Percentiles rank a stretch among this genome's conserved stretches.
These are phyloP conservation scores for Lecanicillium sp. DNA, from an alignment of 2,329 filamentous ascomycete genomes.

Conservation along the genomic window DNA sequence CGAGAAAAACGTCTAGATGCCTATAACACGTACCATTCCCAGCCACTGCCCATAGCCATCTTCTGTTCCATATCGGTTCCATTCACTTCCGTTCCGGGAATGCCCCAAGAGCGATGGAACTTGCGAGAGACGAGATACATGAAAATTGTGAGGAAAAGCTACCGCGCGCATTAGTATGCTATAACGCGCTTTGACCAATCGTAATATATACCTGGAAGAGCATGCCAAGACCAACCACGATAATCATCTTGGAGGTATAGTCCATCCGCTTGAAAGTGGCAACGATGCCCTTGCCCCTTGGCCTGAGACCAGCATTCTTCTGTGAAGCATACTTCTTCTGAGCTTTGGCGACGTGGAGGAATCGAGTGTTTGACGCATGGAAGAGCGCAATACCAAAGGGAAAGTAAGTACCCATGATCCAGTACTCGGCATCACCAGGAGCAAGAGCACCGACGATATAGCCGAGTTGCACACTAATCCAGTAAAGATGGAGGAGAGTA, in stretches of 20 bases:
- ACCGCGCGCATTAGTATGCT: slow-evolving; percentile 1
- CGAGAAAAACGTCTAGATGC: background rate
- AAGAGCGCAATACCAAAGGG: slow-evolving; percentile 58
- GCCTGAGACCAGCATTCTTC: background rate
- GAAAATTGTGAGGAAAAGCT: slow-evolving; percentile 49
- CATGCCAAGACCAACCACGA: slow-evolving; percentile 46
- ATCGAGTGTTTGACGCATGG: slow-evolving; percentile 53
- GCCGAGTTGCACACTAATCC: slow-evolving; percentile 28
- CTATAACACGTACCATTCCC: slow-evolving; percentile 53
- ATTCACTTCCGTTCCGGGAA: slow-evolving; percentile 49
- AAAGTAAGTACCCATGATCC: slow-evolving; percentile 57
- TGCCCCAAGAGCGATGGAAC: slow-evolving; percentile 50
- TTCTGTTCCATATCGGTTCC: slow-evolving; percentile 42
- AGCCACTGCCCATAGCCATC: slow-evolving; percentile 39
- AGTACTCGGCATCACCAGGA: slow-evolving; percentile 48
- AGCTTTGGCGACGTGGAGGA: slow-evolving; percentile 46
- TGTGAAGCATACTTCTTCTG: slow-evolving; percentile 28
- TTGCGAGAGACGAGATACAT: slow-evolving; percentile 55
- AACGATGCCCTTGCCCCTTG: slow-evolving; percentile 17
- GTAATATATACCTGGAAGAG: slow-evolving; percentile 37
- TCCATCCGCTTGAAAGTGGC: slow-evolving; percentile 25
- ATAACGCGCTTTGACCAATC: background rate
- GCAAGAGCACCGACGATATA: slow-evolving; percentile 26
- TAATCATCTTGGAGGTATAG: slow-evolving; percentile 35
- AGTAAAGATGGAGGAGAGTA: slow-evolving; percentile 30